Percentiles rank a stretch among this genome's conserved stretches.
phyloP scores from a whole-genome alignment of 768 basidiomycete genomes.

The Boletus bicolor region DNA sequence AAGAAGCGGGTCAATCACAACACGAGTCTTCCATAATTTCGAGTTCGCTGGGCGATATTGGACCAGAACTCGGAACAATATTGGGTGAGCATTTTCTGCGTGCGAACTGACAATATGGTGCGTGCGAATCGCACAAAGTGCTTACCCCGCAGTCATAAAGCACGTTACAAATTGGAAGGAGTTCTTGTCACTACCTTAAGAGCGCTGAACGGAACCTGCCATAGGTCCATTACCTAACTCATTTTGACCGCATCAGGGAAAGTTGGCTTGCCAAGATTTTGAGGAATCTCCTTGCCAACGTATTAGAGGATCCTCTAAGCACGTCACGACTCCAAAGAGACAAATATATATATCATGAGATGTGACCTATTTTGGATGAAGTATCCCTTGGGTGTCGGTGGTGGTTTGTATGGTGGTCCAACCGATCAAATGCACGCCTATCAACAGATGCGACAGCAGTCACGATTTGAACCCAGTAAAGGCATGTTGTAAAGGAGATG shows the following conservation, averaged over 20 bases:
- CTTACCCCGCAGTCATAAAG: slow-evolving; percentile 25
- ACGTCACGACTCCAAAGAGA: neutral
- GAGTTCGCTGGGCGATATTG: neutral
- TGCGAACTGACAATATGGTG: neutral
- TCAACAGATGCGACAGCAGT: slow-evolving; percentile 13
- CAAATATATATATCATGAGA: slow-evolving; percentile 1
- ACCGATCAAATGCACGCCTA: slow-evolving; percentile 13
- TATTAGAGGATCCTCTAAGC: neutral
- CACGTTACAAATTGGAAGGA: slow-evolving; percentile 1
- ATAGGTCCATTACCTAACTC: slow-evolving; percentile 2
- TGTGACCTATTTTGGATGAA: neutral
- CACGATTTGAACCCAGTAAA: slow-evolving; percentile 5
- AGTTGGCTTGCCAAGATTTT: slow-evolving; percentile 1
- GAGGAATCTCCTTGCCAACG: neutral
- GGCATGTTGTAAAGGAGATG: neutral
- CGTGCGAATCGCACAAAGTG: slow-evolving; percentile 20
- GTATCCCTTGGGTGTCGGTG: neutral
- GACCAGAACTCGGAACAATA: slow-evolving; percentile 2
- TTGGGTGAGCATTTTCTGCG: neutral
- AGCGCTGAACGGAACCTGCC: slow-evolving; percentile 1
- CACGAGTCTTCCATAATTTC: neutral
- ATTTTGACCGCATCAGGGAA: neutral
- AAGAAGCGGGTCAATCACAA: neutral
- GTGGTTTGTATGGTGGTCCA: neutral
- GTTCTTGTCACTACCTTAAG: neutral